phyloP scores from a whole-genome alignment of 305 asterid species.

The Caryopteris hybrid region DNA sequence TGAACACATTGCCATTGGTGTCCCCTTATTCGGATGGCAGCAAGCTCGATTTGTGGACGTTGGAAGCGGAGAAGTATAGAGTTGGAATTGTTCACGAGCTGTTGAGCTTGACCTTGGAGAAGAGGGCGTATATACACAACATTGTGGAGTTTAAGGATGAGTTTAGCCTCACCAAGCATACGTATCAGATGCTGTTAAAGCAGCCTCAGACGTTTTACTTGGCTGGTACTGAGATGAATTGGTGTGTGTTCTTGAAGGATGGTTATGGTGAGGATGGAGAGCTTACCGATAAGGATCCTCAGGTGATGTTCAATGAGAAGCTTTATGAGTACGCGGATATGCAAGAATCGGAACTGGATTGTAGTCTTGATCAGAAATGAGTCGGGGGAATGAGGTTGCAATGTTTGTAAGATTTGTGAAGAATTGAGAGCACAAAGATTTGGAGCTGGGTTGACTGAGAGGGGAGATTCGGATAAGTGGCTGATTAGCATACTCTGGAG shows the following conservation, averaged over 20 bases:
- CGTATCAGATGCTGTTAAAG: conserved; percentile 77
- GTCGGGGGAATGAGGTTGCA: background rate
- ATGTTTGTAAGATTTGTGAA: background rate
- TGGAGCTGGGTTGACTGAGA: background rate
- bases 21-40: conserved; percentile 90
- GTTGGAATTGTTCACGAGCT: conserved; percentile 85
- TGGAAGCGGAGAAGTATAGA: conserved; percentile 91
- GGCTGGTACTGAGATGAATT: conserved; percentile 95
- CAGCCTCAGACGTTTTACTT: conserved; percentile 80
- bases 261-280: conserved; percentile 68
- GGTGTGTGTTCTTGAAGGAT: conserved; percentile 90
- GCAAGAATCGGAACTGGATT: conserved; percentile 36
- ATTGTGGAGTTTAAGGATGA: conserved; percentile 95
- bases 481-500: background rate
- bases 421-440: background rate
- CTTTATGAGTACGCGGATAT: conserved; percentile 55
- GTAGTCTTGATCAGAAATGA: background rate
- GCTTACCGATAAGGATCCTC: conserved; percentile 70
- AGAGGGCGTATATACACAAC: conserved; percentile 84
- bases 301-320: conserved; percentile 60
- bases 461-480: background rate
- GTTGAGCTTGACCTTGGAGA: conserved; percentile 91
- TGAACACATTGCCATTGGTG: conserved; percentile 84
- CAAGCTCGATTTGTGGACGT: conserved; percentile 71
- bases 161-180: conserved; percentile 71